Percentiles rank a stretch among this genome's conserved stretches.
Evolutionary conservation across 1,284 basidiomycete species (phyloP).

Genomic region (Cryptococcus sp.): DNA sequence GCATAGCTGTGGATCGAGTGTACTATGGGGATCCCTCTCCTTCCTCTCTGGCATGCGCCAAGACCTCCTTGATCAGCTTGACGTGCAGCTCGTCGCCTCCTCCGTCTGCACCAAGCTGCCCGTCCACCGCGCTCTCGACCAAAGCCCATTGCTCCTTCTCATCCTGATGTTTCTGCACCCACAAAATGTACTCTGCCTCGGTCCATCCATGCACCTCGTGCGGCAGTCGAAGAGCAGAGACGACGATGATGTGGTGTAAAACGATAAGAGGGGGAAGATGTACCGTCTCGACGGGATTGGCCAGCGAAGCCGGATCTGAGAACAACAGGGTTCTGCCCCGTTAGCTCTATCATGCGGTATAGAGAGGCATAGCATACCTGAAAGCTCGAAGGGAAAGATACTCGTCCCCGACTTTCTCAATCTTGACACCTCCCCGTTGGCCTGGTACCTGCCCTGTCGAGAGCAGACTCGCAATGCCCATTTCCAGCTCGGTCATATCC

Average conservation of each 20-base stretch:
- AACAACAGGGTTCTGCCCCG: conserved; percentile 69
- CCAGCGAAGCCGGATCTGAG: conserved; percentile 66
- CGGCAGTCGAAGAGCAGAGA: conserved; percentile 74
- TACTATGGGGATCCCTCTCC: not conserved
- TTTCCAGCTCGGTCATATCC: conserved; percentile 94
- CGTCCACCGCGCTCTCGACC: conserved; percentile 39
- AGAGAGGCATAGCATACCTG: conserved; percentile 54
- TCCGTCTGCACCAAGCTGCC: conserved; percentile 22
- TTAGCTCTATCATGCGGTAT: not conserved
- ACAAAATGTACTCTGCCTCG: conserved; percentile 68
- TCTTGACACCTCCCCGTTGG: conserved; percentile 56
- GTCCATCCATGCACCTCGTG: conserved; percentile 85
- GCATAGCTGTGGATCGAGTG: no score
- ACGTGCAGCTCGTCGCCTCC: conserved; percentile 21
- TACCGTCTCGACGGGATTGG: conserved; percentile 59
- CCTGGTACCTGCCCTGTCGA: conserved; percentile 50
- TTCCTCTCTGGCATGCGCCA: conserved; percentile 24
- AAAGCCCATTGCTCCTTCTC: conserved; percentile 33
- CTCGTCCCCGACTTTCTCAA: conserved; percentile 70
- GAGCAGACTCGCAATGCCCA: conserved; percentile 73
- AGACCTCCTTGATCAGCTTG: conserved; percentile 30
- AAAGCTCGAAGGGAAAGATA: conserved; percentile 73
- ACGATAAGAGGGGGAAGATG: conserved; percentile 74
- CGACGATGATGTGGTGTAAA: conserved; percentile 85
- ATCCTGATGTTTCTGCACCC: conserved; percentile 41